phyloP scores from a whole-genome alignment of 2,329 filamentous ascomycete genomes.

The Clonostachys rosea region DNA sequence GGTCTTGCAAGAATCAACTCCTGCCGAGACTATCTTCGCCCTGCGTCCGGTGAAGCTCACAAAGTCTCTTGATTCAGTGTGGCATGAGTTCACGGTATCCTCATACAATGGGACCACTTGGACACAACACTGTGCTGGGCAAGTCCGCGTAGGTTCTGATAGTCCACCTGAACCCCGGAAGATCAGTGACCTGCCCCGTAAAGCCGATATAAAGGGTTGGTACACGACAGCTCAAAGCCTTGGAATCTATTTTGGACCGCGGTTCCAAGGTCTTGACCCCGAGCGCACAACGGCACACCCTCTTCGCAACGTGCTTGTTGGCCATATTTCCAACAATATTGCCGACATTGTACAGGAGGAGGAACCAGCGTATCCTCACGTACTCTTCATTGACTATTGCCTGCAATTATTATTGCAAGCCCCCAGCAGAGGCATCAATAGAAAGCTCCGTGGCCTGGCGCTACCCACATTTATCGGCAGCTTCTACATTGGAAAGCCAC shows the following conservation, averaged over 20 bases:
- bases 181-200: not conserved
- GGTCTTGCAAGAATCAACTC: not conserved
- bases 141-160: not conserved
- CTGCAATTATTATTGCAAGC: too few species aligned
- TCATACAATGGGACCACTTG: not conserved
- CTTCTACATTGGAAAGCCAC: too few species aligned
- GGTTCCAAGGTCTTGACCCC: not conserved
- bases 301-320: too few species aligned
- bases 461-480: too few species aligned
- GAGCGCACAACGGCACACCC: too few species aligned
- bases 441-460: too few species aligned
- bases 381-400: too few species aligned
- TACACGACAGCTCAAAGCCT: not conserved
- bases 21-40: not conserved
- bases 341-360: too few species aligned
- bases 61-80: not conserved
- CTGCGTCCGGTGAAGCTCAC: not conserved
- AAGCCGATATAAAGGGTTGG: not conserved
- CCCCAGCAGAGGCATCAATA: too few species aligned
- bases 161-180: too few species aligned
- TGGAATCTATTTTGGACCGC: not conserved
- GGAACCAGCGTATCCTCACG: too few species aligned
- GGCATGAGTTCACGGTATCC: not conserved
- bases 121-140: not conserved
- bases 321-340: too few species aligned